A percentile compares a stretch with the other conserved stretches of the same genome.
Evolutionary conservation across 352 stramenopile species (phyloP).

Genomic region (Phytophthora meadii): DNA sequence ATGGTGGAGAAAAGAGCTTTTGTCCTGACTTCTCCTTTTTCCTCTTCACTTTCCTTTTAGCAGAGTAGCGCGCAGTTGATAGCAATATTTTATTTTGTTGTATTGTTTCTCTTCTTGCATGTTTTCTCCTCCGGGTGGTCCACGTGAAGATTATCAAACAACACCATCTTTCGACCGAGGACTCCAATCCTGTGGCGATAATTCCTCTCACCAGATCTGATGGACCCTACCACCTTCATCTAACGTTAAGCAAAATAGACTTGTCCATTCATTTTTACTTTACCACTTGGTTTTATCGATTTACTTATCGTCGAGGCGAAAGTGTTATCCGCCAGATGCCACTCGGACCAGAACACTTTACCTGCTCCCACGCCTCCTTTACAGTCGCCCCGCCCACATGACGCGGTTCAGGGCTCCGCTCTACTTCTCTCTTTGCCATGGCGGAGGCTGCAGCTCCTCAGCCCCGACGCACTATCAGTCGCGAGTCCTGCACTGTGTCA

Average conservation of each 20-base stretch:
- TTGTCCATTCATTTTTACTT: no score
- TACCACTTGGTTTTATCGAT: neutral
- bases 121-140: constrained; percentile 17
- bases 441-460: constrained; percentile 21
- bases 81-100: neutral
- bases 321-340: constrained; percentile 16
- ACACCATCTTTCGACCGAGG: constrained; percentile 59
- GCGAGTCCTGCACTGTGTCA: constrained; percentile 13
- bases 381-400: neutral
- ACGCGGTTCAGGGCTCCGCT: neutral
- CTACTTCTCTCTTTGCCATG: constrained; percentile 14
- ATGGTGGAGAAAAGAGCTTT: constrained; percentile 1
- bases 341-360: constrained; percentile 11
- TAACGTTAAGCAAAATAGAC: no score
- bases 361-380: constrained; percentile 5
- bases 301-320: neutral
- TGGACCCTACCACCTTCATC: constrained; percentile 29
- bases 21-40: neutral
- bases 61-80: neutral
- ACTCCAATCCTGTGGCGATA: constrained; percentile 48
- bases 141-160: constrained; percentile 42
- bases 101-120: neutral
- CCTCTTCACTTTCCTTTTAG: constrained; percentile 2
- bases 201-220: constrained; percentile 50
- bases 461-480: constrained; percentile 16